Conservation (phyloP, 495 filamentous ascomycete species). For the Cercophora scortea region DNA sequence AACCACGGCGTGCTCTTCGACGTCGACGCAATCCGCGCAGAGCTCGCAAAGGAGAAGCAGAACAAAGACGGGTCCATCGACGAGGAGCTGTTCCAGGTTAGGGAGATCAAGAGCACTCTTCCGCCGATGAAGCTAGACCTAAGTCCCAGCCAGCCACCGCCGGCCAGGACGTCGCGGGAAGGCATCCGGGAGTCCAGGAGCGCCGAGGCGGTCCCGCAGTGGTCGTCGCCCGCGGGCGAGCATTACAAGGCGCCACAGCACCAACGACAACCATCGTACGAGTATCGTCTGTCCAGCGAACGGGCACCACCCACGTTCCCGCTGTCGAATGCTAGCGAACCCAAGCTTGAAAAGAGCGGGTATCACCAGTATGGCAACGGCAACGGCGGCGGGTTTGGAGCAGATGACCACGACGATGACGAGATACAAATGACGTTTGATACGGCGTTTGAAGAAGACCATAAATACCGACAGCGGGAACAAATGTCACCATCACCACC, state of each 20-base stretch:
- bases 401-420: conserved; percentile 17
- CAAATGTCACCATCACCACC: conserved; percentile 2
- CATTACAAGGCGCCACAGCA: background rate
- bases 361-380: background rate
- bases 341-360: conserved; percentile 1
- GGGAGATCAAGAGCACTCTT: conserved; percentile 77
- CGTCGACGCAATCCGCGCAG: conserved; percentile 85
- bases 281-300: conserved; percentile 8
- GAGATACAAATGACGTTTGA: conserved; percentile 71
- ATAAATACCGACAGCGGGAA: too few relatives aligned
- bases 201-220: conserved; percentile 20
- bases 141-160: conserved; percentile 24
- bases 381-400: conserved; percentile 1
- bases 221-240: conserved; percentile 16
- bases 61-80: conserved; percentile 13
- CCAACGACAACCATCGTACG: conserved; percentile 9
- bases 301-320: conserved; percentile 19
- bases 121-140: conserved; percentile 80
- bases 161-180: conserved; percentile 24
- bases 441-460: conserved; percentile 35
- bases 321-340: background rate
- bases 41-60: conserved; percentile 62
- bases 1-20: conserved; percentile 76
- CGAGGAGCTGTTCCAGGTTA: conserved; percentile 52
- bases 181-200: conserved; percentile 44